Evolutionary conservation across 2,329 filamentous ascomycete species (phyloP).

Genomic region (Geoglossum cookeanum): DNA sequence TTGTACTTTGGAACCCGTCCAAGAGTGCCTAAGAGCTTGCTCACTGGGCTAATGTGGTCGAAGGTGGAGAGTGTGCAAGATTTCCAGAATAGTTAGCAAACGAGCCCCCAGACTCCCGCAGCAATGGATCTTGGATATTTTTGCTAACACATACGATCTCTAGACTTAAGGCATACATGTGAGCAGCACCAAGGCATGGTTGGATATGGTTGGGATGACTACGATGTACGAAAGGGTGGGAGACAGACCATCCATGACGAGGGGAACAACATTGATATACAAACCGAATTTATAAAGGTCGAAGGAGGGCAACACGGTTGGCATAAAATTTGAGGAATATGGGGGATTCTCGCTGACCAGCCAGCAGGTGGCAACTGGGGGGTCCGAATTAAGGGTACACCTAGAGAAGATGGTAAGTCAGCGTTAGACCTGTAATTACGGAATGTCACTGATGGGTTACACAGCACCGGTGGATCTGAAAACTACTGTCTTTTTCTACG

Average conservation of each 20-base stretch:
- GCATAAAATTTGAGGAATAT: conserved; percentile 16
- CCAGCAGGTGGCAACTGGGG: conserved; percentile 56
- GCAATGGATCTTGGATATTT: not conserved
- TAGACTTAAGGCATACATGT: conserved; percentile 82
- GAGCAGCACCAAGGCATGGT: conserved; percentile 88
- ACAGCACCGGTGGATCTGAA: conserved; percentile 39
- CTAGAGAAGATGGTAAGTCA: conserved; percentile 40
- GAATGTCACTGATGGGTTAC: not conserved
- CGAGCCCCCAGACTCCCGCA: not conserved
- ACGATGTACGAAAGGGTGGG: conserved; percentile 74
- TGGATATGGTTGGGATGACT: conserved; percentile 96
- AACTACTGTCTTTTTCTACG: conserved; percentile 66
- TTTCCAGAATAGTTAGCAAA: conserved; percentile 51
- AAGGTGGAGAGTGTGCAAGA: conserved; percentile 61
- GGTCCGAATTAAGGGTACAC: conserved; percentile 64
- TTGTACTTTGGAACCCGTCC: conserved; percentile 85
- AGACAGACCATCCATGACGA: conserved; percentile 81
- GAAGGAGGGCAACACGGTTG: conserved; percentile 57
- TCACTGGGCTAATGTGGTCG: conserved; percentile 74
- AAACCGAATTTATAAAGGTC: conserved; percentile 84
- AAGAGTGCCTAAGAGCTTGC: conserved; percentile 60
- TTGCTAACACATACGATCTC: not conserved
- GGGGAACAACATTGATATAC: conserved; percentile 74
- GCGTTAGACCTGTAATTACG: conserved; percentile 5
- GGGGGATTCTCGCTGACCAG: not conserved